phyloP scores from a whole-genome alignment of 176 grass and related monocot genomes.

The Avena eriantha region DNA sequence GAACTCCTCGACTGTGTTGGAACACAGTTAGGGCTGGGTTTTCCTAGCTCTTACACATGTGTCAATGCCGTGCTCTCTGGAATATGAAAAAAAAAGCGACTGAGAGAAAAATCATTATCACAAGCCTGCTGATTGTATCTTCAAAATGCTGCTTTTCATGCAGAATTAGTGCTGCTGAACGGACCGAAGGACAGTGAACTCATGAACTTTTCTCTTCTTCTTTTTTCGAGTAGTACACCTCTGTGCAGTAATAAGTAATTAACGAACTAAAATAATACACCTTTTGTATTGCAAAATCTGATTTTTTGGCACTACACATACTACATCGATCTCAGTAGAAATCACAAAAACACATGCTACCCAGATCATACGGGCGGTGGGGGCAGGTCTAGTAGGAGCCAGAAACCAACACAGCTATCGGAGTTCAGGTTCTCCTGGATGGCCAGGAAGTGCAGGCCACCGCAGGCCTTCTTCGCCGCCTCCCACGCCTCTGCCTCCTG shows the following conservation, averaged over 20 bases:
- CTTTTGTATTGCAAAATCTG: conserved; percentile 27
- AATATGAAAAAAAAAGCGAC: too few species aligned
- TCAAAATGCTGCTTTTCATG: too few species aligned
- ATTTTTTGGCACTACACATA: conserved; percentile 40
- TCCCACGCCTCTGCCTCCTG: conserved; percentile 98
- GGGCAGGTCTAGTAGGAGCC: conserved; percentile 93
- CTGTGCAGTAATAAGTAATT: conserved; percentile 22
- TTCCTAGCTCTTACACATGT: too few species aligned
- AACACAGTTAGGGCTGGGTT: too few species aligned
- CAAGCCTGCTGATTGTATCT: too few species aligned
- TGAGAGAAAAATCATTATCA: too few species aligned
- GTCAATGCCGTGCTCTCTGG: too few species aligned
- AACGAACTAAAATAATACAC: background rate
- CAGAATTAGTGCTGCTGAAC: too few species aligned
- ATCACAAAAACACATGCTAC: background rate
- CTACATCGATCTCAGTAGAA: background rate
- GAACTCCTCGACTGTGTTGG: too few species aligned
- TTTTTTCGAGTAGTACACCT: background rate
- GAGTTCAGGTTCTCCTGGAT: conserved; percentile 92
- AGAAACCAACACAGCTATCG: conserved; percentile 82
- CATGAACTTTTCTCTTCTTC: background rate
- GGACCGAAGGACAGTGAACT: too few species aligned
- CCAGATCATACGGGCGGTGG: conserved; percentile 70
- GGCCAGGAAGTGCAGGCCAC: conserved; percentile 90
- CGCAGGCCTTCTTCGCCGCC: conserved; percentile 79